Evolutionary conservation across 2,329 filamentous ascomycete genomes (phyloP), one percentile per base, ranked within the genome.

Genomic region (Diaporthe sp.): DNA sequence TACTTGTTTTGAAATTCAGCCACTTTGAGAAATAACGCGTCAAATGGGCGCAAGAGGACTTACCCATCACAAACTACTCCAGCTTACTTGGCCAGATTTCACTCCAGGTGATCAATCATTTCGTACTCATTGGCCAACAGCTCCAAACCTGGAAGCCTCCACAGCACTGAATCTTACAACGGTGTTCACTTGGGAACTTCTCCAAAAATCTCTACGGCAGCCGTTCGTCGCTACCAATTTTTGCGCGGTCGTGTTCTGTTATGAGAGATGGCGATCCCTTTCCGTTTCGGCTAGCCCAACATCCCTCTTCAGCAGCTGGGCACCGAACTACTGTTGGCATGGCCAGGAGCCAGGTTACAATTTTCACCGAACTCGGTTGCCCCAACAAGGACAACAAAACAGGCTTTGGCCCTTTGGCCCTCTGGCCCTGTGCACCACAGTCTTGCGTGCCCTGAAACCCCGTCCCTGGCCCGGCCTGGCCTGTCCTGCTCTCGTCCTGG

Each of bases 251-350:
- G 47, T 52, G 64, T 68, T 68, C n/a, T 28, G 40, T 68, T 28
- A 54, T 68, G 64, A 54, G 47, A 22, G 15, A 40, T 40, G 64
- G n/a, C 47, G 64, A 68, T 68, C 64, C 64, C 64, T 54, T 68
- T 25, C 64, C 5, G n/a, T 68, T 40, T 6, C 22, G 64, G 64
- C 64, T 68, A 68, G 45, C 22, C 30, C 45, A 25, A 22, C 28
- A 52, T 38, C 45, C n/a, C 22, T 10, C 30, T 25, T 52, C 33
- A n/a, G 3, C 30, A 52, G 64, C 22, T 67, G 45, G 45, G 45
- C 13, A 38, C 33, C 45, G 64, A 38, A 38, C 30, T 52, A 25
- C n/a, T 28, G 30, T 30, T 54, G 45, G 64, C 15, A 35, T 38
- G 30, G 47, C 64, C 33, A 40, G 15, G 47, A 22, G 47, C 64